Evolutionary conservation across 805 yeast species (phyloP).

Genomic region (Schizosaccharomyces octosporus): DNA sequence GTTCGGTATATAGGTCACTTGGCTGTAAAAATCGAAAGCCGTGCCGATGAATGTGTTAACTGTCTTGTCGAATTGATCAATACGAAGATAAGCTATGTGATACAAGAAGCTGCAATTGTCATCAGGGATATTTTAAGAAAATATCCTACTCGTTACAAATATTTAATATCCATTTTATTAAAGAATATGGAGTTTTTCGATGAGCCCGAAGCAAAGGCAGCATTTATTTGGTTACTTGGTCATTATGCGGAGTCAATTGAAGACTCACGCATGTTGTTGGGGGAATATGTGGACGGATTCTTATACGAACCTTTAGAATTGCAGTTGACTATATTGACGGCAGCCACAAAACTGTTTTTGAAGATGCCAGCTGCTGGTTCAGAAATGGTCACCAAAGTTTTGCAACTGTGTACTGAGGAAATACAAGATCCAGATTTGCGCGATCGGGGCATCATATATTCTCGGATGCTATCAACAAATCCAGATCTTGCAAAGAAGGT

Average conservation of each 20-base stretch:
- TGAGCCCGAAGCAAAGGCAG: slow-evolving; percentile 57
- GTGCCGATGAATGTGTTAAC: slow-evolving; percentile 43
- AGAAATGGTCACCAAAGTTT: slow-evolving; percentile 51
- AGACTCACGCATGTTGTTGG: slow-evolving; percentile 17
- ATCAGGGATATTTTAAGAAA: slow-evolving; percentile 14
- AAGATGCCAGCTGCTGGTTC: slow-evolving; percentile 30
- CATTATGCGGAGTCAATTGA: slow-evolving; percentile 36
- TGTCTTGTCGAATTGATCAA: slow-evolving; percentile 38
- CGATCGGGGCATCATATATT: slow-evolving; percentile 67
- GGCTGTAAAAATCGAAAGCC: slow-evolving; percentile 47
- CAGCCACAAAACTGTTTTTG: slow-evolving; percentile 52
- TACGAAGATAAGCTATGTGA: slow-evolving; percentile 46
- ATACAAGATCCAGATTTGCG: slow-evolving; percentile 66
- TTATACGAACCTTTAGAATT: slow-evolving; percentile 51
- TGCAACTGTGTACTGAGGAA: slow-evolving; percentile 53
- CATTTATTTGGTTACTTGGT: slow-evolving; percentile 69
- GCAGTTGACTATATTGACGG: slow-evolving; percentile 51
- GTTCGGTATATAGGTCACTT: slow-evolving; percentile 75
- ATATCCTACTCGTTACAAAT: slow-evolving; percentile 36
- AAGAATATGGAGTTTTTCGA: slow-evolving; percentile 30
- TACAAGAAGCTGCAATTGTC: slow-evolving; percentile 60
- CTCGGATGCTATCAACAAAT: slow-evolving; percentile 67
- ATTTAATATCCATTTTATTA: slow-evolving; percentile 22
- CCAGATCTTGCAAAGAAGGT: slow-evolving; percentile 44
- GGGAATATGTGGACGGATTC: slow-evolving; percentile 23